phyloP scores from a whole-genome alignment of 768 basidiomycete species.

The Boletus speciosus region DNA sequence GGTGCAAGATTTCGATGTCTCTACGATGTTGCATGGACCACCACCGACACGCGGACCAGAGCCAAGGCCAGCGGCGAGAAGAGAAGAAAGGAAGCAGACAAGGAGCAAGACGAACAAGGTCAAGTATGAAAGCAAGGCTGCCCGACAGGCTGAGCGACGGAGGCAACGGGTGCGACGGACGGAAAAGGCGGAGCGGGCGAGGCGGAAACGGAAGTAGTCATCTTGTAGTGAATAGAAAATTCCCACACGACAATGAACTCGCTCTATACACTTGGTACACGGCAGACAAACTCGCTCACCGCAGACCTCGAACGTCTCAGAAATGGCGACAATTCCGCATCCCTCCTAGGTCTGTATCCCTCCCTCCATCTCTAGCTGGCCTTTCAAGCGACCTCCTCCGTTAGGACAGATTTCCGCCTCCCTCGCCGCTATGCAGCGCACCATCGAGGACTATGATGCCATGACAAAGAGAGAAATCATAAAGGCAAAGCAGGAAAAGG shows the following conservation, averaged over 20 bases:
- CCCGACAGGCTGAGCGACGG: constrained; percentile 53
- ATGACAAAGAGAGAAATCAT: constrained; percentile 97
- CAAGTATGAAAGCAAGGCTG: constrained; percentile 70
- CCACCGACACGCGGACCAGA: constrained; percentile 8
- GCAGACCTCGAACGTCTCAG: constrained; percentile 82
- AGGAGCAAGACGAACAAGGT: constrained; percentile 32
- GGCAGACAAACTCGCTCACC: constrained; percentile 86
- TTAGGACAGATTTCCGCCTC: constrained; percentile 98
- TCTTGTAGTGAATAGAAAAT: too few species aligned
- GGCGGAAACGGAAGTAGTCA: constrained; percentile 52
- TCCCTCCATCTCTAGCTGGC: neutral
- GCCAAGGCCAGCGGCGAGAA: neutral
- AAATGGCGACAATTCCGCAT: constrained; percentile 75
- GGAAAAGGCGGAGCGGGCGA: constrained; percentile 71
- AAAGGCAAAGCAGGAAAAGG: constrained; percentile 95
- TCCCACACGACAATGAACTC: constrained; percentile 72
- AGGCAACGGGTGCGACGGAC: constrained; percentile 63
- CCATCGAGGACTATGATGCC: constrained; percentile 95
- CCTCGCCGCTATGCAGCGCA: constrained; percentile 88
- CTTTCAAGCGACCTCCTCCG: constrained; percentile 21
- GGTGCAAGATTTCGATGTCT: constrained; percentile 86
- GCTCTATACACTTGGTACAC: constrained; percentile 87
- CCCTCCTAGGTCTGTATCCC: constrained; percentile 70
- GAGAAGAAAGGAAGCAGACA: constrained; percentile 9
- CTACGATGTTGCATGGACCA: constrained; percentile 51